Conservation (phyloP, 2,329 filamentous ascomycete species). For the Thelonectria blattea region DNA sequence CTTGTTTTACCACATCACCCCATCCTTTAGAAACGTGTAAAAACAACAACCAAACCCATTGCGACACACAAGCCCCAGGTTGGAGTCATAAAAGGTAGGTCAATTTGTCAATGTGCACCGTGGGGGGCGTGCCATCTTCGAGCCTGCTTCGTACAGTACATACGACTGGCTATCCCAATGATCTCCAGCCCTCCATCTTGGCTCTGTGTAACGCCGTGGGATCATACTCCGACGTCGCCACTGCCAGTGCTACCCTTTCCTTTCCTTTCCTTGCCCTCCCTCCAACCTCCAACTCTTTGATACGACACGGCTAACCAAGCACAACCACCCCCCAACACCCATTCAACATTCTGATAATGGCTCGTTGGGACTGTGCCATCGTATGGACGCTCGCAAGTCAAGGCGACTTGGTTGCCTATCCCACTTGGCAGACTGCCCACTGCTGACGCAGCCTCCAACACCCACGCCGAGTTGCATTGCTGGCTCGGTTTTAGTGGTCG, state of each 20-base stretch:
- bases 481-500: constrained; percentile 44
- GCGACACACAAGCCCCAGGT: neutral
- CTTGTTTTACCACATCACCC: neutral
- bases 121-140: neutral
- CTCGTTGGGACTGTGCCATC: constrained; percentile 33
- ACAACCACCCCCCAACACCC: constrained; percentile 21
- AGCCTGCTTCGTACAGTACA: neutral
- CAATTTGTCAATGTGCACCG: neutral
- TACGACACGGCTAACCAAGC: neutral
- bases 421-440: constrained; percentile 31
- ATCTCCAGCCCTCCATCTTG: constrained; percentile 4
- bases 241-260: constrained; percentile 1
- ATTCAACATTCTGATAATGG: constrained; percentile 13
- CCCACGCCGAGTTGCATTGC: constrained; percentile 16
- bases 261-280: neutral
- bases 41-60: neutral
- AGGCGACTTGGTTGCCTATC: constrained; percentile 26
- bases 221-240: constrained; percentile 11
- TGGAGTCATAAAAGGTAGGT: neutral
- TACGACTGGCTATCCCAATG: neutral
- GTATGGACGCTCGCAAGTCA: constrained; percentile 35
- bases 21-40: neutral
- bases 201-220: constrained; percentile 11
- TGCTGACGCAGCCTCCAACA: constrained; percentile 34
- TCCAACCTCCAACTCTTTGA: neutral